Evolutionary conservation across 345 rosid species (phyloP), one percentile per base, ranked within the genome.

Genomic region (Aurinia saxatilis): DNA sequence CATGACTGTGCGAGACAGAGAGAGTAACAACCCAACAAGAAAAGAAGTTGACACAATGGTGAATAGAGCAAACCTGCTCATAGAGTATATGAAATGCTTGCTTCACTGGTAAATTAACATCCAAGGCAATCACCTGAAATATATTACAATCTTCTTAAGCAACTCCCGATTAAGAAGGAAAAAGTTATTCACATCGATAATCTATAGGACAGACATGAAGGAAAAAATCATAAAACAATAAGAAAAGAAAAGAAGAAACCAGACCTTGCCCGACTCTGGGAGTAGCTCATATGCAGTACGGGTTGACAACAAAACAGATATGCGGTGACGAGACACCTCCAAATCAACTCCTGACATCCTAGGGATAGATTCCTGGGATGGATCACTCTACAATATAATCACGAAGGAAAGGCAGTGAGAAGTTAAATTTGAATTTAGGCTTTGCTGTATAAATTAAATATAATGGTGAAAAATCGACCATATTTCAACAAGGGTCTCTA

Each of bases 251-350:
- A 57, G 45, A 76, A 54, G 65, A 41, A 74, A 63, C 65, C 96
- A 80, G 70, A 93, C 99, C 99, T 93, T 93, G 83, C 96, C 91
- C 18, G 97, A 93, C 80, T 85, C 90, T 7, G 99, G 99, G 74
- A 93, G 90, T 66, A 93, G 82, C 79, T 93, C 99, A 34, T 90
- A 90, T 47, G 91, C 93, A 49, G 87, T 90, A 47, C 87, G 91
- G 9, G 80, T 60, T 44, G 87, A 84, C 77, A 93, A 74, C 77
- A 85, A 90, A 39, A 74, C 73, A 57, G 92, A 80, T 46, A 90
- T 73, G 45, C 78, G 81, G 7, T 81, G 79, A 63, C 86, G 93
- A 66, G 95, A 95, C 35, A 84, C 73, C 72, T 79, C 79, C 74
- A 95, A 69, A 69, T 87, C 96, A 47, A 80, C 62, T 45, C 79